Base-by-base conservation (phyloP, 495 filamentous ascomycete genomes). In the Lophiostoma macrostomum region DNA sequence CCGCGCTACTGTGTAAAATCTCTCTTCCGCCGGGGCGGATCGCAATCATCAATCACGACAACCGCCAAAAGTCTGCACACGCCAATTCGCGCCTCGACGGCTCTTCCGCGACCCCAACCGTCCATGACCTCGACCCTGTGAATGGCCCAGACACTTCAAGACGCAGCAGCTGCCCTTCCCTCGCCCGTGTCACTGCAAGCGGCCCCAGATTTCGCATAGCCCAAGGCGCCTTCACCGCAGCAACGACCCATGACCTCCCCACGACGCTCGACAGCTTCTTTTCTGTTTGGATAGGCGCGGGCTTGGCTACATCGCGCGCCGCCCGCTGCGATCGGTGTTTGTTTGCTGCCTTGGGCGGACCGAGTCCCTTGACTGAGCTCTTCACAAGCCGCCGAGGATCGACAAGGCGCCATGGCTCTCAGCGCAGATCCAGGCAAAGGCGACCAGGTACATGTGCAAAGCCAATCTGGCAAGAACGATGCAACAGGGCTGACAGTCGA, bases 171-270 rank as follows among this genome's bases (percentile, higher is more conserved):
- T 8, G 22, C 53, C 36, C 14, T 24, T 19, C 35, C 11, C 44
- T 27, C 18, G 22, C 23, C 20, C 41, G 35, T 35, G 43, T 25
- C 46, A 23, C 28, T 39, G 23, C 24, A 24, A 13, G 18, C 29
- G 19, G 19, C 35, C 25, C 27, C 6, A 20, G 38, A 22, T 34
- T 22, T 46, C 20, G 23, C 24, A n/a, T 20, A n/a, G 20, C 19
- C 20, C 40, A 45, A n/a, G 32, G 31, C 46, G 30, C 34, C 48
- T 16, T n/a, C 32, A 4, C 23, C 39, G 32, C 50, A 23, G 23
- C 34, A 29, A 30, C 50, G 18, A 55, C 44, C 50, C 32, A 60
- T 60, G 57, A 60, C 5, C 50, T 44, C 37, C 35, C 24, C 20
- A 37, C 31, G 31, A n/a, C 31, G 32, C 24, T 28, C 25, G 14